Evolutionary conservation across 441 rosid species (phyloP).

Genomic region (Adansonia rubrostipa): DNA sequence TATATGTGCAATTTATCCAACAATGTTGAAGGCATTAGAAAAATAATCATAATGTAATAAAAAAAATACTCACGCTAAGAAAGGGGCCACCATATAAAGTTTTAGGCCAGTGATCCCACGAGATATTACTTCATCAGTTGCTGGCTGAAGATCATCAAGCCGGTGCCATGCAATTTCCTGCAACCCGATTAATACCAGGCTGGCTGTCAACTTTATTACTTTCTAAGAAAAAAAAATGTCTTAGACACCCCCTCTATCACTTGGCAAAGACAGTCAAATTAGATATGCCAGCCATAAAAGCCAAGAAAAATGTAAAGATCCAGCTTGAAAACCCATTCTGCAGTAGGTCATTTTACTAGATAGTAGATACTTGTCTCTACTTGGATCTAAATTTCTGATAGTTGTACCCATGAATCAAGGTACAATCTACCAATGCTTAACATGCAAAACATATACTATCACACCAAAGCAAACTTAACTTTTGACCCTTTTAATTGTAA

Average conservation of each 20-base stretch:
- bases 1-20: conserved; percentile 19
- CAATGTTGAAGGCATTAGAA: not conserved
- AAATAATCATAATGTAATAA: conserved; percentile 1
- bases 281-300: not conserved
- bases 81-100: conserved; percentile 97
- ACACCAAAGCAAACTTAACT: not conserved
- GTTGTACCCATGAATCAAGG: not conserved
- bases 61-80: conserved; percentile 66
- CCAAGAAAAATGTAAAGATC: not conserved
- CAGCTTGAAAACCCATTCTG: not conserved
- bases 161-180: conserved; percentile 98
- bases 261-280: not conserved
- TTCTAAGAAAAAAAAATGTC: not conserved
- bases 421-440: not conserved
- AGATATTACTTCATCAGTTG: conserved; percentile 75
- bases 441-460: not conserved
- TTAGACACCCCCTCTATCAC: not conserved
- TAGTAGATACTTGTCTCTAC: not conserved
- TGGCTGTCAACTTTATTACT: conserved; percentile 22
- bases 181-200: conserved; percentile 29
- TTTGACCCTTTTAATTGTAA: not conserved
- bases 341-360: not conserved
- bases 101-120: conserved; percentile 85
- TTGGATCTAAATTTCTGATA: not conserved
- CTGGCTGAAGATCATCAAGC: conserved; percentile 85